A percentile compares a stretch with the other conserved stretches of the same genome.
phyloP scores from a whole-genome alignment of 305 asterid genomes.

The Solanum chacoense region DNA sequence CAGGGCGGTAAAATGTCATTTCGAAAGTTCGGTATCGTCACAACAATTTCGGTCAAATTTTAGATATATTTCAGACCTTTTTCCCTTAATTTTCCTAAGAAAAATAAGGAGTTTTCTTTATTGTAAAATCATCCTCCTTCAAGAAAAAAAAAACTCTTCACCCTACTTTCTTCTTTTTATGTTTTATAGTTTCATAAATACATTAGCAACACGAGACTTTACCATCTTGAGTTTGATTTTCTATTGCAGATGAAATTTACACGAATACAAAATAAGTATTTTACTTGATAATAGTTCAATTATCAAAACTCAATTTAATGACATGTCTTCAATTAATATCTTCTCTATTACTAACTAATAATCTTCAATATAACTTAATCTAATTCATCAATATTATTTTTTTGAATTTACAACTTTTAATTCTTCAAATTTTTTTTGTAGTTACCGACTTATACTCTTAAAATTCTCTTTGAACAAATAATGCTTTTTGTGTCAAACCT shows the following conservation, averaged over 20 bases:
- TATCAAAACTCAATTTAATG: not conserved
- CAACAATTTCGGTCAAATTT: too few species aligned
- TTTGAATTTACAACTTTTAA: too few species aligned
- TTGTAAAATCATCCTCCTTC: not conserved
- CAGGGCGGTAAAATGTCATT: too few species aligned
- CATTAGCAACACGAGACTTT: not conserved
- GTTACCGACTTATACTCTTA: not conserved
- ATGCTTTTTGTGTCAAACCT: not conserved
- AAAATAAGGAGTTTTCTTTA: not conserved
- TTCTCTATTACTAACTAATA: not conserved
- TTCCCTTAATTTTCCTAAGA: not conserved
- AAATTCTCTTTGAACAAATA: not conserved
- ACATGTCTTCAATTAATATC: not conserved
- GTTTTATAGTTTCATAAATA: not conserved
- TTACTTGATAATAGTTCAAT: not conserved
- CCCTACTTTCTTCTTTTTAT: not conserved
- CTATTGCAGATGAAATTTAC: not conserved
- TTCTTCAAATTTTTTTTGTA: not conserved
- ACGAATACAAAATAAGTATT: not conserved
- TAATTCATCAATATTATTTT: not conserved
- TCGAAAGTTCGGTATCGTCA: too few species aligned
- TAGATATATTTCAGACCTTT: too few species aligned
- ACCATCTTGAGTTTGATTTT: not conserved
- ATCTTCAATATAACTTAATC: not conserved
- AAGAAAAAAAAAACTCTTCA: not conserved